Base-by-base conservation (phyloP, 2,329 filamentous ascomycete species). In the Harringtonia aguacate region DNA sequence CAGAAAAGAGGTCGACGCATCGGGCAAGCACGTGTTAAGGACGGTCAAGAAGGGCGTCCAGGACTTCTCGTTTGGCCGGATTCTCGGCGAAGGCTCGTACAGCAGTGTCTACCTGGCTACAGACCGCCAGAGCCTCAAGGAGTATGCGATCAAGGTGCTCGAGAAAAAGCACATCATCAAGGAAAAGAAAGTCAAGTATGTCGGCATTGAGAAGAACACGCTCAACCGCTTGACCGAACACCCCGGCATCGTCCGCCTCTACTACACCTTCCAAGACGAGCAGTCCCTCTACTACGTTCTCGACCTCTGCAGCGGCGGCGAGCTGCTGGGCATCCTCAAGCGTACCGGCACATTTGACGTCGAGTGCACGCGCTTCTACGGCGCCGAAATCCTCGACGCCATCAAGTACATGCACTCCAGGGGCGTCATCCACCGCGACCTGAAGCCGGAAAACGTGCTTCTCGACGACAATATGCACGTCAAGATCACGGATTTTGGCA, bases 81-180 rank as follows among this genome's bases (percentile, higher is more conserved):
- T 90, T 3, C 72, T 98, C 3, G 92, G 92, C 46, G 92, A 98
- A 64, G 92, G 92, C 22, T 98, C 92, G 7, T 98, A 98, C 73
- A 97, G 90, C 58, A 95, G 89, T 9, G 92, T 98, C 31, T 79
- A 92, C 51, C 79, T 92, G 42, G 92, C 89, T 31, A 95, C 88
- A 4, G 92, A 98, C 62, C 81, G 90, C 48, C 87, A 95, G 62
- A 95, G 87, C 1, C 68, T 94, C 46, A 94, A 94, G 56, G 90
- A 98, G 61, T 97, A 97, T 58, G 92, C 92, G 22, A 89, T 98
- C 66, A 98, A 98, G 62, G 90, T 98, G 15, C 76, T 98, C 38
- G 92, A 98, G 65, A 98, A 98, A 67, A 79, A 88, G 56, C 92
- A 98, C 62, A 98, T 98, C 58, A 98, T 98, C 71, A 98, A 97